These are phyloP conservation scores for Cyclotella kingstonii DNA, from an alignment of 108 stramenopile genomes.

Conservation along the genomic window DNA sequence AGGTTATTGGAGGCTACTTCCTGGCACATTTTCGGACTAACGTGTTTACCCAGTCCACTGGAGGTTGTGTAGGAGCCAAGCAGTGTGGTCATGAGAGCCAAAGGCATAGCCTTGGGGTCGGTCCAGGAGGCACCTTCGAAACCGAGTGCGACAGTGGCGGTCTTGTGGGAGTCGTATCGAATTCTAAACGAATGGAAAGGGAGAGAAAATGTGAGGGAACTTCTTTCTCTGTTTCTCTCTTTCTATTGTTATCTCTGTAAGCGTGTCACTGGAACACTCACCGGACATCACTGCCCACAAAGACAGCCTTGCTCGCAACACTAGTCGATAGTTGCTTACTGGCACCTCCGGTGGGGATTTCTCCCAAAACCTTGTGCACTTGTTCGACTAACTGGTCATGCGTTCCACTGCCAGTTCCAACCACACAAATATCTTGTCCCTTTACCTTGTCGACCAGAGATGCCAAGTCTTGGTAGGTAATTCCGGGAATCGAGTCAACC, in stretches of 20 bases:
- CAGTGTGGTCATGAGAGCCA: constrained; percentile 96
- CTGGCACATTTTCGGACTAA: constrained; percentile 87
- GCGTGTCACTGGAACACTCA: constrained; percentile 36
- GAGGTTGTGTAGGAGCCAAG: constrained; percentile 93
- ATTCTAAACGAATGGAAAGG: constrained; percentile 38
- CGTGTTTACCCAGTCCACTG: constrained; percentile 84
- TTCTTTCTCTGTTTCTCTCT: neutral
- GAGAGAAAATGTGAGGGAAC: neutral
- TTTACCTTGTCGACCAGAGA: constrained; percentile 10
- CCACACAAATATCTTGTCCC: constrained; percentile 79
- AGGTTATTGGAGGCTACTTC: constrained; percentile 86
- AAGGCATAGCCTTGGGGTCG: constrained; percentile 92
- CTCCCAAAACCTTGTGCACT: constrained; percentile 83
- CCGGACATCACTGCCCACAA: constrained; percentile 93
- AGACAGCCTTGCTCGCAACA: constrained; percentile 84
- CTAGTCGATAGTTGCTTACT: constrained; percentile 49
- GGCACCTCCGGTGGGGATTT: constrained; percentile 47
- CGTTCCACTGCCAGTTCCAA: constrained; percentile 92
- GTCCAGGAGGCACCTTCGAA: constrained; percentile 96
- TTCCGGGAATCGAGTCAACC: constrained; percentile 80
- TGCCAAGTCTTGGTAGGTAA: constrained; percentile 73
- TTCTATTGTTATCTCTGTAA: neutral
- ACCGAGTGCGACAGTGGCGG: constrained; percentile 93
- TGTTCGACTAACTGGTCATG: constrained; percentile 87
- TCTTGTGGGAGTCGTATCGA: constrained; percentile 84